These are phyloP conservation scores for Aureobasidium sp. DNA, from an alignment of 2,329 filamentous ascomycete genomes.

Conservation along the genomic window DNA sequence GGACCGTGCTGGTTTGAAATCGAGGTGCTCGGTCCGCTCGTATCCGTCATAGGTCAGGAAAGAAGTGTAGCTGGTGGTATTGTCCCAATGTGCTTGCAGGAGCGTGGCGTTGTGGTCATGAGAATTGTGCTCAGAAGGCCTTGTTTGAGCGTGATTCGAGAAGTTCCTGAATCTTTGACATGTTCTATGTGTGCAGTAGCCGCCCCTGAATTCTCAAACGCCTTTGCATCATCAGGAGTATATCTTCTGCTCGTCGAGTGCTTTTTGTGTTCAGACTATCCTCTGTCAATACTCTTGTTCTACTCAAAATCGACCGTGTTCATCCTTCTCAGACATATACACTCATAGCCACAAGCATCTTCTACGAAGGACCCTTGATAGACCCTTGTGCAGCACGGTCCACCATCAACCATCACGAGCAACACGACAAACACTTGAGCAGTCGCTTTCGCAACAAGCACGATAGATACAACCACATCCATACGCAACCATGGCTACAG, in stretches of 20 bases:
- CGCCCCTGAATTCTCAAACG: conserved; percentile 13
- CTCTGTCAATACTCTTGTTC: background rate
- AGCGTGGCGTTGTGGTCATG: background rate
- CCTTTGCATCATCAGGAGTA: conserved; percentile 2
- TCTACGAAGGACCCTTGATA: background rate
- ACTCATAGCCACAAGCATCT: background rate
- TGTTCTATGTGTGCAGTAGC: background rate
- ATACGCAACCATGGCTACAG: conserved; percentile 19
- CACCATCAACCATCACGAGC: background rate
- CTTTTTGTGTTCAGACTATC: background rate
- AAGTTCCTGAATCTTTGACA: background rate
- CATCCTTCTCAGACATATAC: background rate
- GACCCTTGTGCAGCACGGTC: conserved; percentile 4
- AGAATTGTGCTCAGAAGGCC: conserved; percentile 3
- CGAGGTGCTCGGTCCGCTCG: background rate
- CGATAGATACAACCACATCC: background rate
- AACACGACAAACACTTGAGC: background rate
- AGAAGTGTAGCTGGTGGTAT: background rate
- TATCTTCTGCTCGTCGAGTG: conserved; percentile 2
- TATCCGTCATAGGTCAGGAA: background rate
- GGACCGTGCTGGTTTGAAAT: conserved; percentile 2
- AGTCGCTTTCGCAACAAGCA: background rate
- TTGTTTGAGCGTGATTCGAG: background rate
- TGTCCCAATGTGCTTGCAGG: background rate
- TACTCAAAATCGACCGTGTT: background rate